A percentile compares a stretch with the other conserved stretches of the same genome.
phyloP scores from a whole-genome alignment of 164 flowering plant species.

The Hamamelis virginiana region DNA sequence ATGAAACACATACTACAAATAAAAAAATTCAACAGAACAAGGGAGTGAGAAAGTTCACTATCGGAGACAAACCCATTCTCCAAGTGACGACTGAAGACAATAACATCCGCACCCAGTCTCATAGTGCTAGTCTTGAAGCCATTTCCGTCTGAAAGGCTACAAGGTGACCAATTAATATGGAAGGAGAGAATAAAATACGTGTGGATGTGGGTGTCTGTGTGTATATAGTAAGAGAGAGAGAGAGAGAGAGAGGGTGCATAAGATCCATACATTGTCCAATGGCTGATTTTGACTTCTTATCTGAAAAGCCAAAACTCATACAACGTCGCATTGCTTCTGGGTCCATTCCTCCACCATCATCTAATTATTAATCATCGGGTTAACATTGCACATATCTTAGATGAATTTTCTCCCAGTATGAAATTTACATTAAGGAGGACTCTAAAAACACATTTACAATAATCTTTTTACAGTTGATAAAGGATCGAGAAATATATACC shows the following conservation, averaged over 20 bases:
- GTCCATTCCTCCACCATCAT: conserved; percentile 99
- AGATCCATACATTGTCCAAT: conserved; percentile 74
- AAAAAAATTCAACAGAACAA: not conserved
- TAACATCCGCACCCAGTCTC: conserved; percentile 94
- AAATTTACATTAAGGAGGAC: not conserved
- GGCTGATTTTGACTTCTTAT: conserved; percentile 64
- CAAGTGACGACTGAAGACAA: conserved; percentile 73
- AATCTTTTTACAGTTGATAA: not conserved
- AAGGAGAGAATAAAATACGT: not conserved
- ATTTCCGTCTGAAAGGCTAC: conserved; percentile 84
- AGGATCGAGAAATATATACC: conserved; percentile 40
- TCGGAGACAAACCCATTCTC: conserved; percentile 43
- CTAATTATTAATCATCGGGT: conserved; percentile 31
- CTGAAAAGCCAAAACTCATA: conserved; percentile 97
- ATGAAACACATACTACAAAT: no score
- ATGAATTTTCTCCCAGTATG: not conserved
- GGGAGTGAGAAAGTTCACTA: not conserved
- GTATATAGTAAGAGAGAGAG: no score
- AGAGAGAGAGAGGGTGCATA: conserved; percentile 9
- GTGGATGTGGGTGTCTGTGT: no score
- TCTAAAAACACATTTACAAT: not conserved
- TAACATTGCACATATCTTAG: conserved; percentile 4
- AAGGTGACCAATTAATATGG: conserved; percentile 24
- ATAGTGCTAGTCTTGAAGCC: conserved; percentile 95
- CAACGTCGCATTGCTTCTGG: conserved; percentile 81